These are phyloP conservation scores for Omphalea diandra DNA, from an alignment of 441 rosid species.

Conservation along the genomic window DNA sequence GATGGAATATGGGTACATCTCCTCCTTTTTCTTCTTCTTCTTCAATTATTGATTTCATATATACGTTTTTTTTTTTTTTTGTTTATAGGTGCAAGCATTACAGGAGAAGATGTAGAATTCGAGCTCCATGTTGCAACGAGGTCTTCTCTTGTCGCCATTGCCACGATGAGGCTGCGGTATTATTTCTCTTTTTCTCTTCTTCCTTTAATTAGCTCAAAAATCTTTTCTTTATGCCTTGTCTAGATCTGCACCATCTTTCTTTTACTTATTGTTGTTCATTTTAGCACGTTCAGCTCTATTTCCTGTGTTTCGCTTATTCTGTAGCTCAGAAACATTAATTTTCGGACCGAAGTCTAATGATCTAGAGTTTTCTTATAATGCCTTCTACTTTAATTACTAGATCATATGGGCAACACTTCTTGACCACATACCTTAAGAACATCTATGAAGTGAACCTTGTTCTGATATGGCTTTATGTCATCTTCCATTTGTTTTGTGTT, in stretches of 20 bases:
- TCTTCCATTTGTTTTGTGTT: constrained; percentile 25
- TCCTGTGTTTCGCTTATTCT: not conserved
- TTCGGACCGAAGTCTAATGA: not conserved
- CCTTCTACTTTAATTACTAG: not conserved
- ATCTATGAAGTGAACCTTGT: not conserved
- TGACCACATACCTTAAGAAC: not conserved
- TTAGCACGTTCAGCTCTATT: not conserved
- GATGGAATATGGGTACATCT: constrained; percentile 84
- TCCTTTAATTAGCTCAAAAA: not conserved
- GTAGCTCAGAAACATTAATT: not conserved
- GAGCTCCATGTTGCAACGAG: constrained; percentile 98
- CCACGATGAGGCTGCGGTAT: constrained; percentile 86
- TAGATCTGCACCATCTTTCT: constrained; percentile 12
- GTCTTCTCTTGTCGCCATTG: constrained; percentile 92
- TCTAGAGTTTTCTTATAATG: not conserved
- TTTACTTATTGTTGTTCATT: not conserved
- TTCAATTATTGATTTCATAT: not conserved
- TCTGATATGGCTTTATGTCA: constrained; percentile 20
- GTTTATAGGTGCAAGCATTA: constrained; percentile 79
- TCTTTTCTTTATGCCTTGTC: not conserved
- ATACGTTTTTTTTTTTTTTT: not conserved
- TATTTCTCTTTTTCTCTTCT: not conserved
- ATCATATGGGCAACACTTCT: not conserved
- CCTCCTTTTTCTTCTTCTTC: not conserved
- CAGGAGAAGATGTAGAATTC: constrained; percentile 85